Evolutionary conservation across 2,329 filamentous ascomycete species (phyloP).

Genomic region (Elsinoe australis): DNA sequence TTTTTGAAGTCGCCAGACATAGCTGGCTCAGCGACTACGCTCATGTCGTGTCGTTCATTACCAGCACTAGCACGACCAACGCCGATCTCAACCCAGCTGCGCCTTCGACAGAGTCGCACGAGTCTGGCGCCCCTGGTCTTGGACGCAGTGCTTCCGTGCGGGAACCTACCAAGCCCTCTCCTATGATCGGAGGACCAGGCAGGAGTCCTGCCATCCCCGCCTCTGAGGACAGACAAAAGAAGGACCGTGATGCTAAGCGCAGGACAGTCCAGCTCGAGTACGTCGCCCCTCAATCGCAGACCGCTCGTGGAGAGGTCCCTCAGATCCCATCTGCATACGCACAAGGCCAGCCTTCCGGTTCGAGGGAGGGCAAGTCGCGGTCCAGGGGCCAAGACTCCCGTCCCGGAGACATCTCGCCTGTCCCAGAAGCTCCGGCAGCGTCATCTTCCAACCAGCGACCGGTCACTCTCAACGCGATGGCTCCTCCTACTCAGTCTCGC

Average conservation of each 20-base stretch:
- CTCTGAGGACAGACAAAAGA: constrained; percentile 57
- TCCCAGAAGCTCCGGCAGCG: constrained; percentile 28
- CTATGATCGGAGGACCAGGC: constrained; percentile 44
- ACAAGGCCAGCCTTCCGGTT: constrained; percentile 1
- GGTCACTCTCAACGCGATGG: constrained; percentile 24
- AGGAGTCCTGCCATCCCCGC: constrained; percentile 37
- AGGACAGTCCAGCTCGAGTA: constrained; percentile 97
- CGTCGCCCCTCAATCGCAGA: constrained; percentile 82
- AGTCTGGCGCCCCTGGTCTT: constrained; percentile 45
- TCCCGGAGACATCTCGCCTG: constrained; percentile 38
- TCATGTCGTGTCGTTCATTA: constrained; percentile 95
- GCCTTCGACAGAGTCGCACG: constrained; percentile 40
- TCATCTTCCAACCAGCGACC: constrained; percentile 16
- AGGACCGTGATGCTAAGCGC: constrained; percentile 73
- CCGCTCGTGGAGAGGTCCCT: constrained; percentile 58
- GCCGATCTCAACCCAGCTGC: constrained; percentile 78
- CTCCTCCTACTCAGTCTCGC: constrained; percentile 32
- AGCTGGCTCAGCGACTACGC: constrained; percentile 97
- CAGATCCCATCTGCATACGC: constrained; percentile 22
- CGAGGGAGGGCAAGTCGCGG: constrained; percentile 38
- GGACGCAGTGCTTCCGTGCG: constrained; percentile 88
- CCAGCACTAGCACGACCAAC: constrained; percentile 83
- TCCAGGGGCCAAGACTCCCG: constrained; percentile 50
- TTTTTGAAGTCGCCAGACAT: constrained; percentile 95
- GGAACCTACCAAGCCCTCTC: constrained; percentile 64